Conservation (phyloP, 192 early-diverging fungal genomes). For the Rhizophagus clarus region DNA sequence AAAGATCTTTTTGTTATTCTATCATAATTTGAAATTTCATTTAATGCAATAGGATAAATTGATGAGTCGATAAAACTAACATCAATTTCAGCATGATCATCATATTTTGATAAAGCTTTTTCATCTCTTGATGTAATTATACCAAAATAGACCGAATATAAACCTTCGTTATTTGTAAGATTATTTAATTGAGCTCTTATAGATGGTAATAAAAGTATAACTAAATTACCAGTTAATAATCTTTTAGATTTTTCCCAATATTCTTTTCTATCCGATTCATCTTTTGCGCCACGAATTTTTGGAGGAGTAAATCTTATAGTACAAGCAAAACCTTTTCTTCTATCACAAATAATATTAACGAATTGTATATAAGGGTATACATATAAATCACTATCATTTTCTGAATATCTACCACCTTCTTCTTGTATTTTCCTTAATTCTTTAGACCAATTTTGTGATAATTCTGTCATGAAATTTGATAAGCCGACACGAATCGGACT, state of each 20-base stretch:
- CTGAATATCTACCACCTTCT: too few species aligned
- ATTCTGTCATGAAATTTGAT: slow-evolving; percentile 35
- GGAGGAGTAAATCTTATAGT: too few species aligned
- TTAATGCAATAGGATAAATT: slow-evolving; percentile 31
- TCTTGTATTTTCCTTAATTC: slow-evolving; percentile 16
- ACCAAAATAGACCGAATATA: slow-evolving; percentile 31
- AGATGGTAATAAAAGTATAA: slow-evolving; percentile 40
- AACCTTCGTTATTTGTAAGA: neutral
- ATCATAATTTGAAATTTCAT: slow-evolving; percentile 13
- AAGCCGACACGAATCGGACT: slow-evolving; percentile 46
- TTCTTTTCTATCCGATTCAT: too few species aligned
- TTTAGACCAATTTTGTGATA: slow-evolving; percentile 16
- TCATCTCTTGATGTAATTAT: slow-evolving; percentile 38
- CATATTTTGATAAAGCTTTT: slow-evolving; percentile 32
- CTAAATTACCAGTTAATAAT: slow-evolving; percentile 37
- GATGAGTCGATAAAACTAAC: slow-evolving; percentile 38
- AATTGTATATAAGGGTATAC: too few species aligned
- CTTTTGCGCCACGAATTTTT: too few species aligned
- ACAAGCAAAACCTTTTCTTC: too few species aligned
- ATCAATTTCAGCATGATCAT: slow-evolving; percentile 25
- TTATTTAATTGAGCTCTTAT: neutral
- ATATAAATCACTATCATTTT: too few species aligned
- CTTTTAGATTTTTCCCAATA: too few species aligned
- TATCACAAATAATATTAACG: too few species aligned
- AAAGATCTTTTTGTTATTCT: neutral